Base-by-base conservation (phyloP, 768 basidiomycete species). In the Cystobasidium tubakii region DNA sequence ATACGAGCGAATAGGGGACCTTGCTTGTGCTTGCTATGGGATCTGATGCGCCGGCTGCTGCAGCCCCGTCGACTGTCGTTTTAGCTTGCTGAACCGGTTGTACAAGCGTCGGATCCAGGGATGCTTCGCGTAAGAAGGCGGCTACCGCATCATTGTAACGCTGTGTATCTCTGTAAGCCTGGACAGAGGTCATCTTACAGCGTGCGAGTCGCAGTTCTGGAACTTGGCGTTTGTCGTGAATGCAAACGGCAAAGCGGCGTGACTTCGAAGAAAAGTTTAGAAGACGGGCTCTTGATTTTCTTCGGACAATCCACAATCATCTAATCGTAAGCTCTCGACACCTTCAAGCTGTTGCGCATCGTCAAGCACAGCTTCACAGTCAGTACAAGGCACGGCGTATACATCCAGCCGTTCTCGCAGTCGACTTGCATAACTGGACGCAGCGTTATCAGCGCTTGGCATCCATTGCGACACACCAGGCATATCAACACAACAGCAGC, bases 1-100 rank as follows among this genome's bases (percentile, higher is more conserved):
- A 67, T 53, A 67, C 50, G 50, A 67, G 44, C 19, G 66, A 67
- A 29, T 67, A 67, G 2, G 66, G 66, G 3, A 53, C 34, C 50
- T 67, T 67, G 31, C 57, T 60, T 60, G 57, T 60, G 57, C 57
- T 60, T 60, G 57, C 57, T 60, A 29, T 44, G 4, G 66, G 27
- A 9, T 19, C 15, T n/a, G 44, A 36, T 29, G 10, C 3, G 3
- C 31, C 29, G 6, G 44, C 66, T 43, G 66, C 43, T 53, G 39
- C 66, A 25, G 12, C 13, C 10, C 33, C 25, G 17, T 67, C 66
- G 13, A 67, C 34, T 1, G 66, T 67, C 10, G 42, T 27, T 31
- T 67, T 67, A 10, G 66, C 66, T 67, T 67, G 66, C 15, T 19
- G 66, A 33, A 50, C 66, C 2, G 42, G 42, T 1, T 50, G 42